Evolutionary conservation across 371 early-diverging fungal species (phyloP), one percentile per base, ranked within the genome.

Genomic region (Haplosporangium sp.): DNA sequence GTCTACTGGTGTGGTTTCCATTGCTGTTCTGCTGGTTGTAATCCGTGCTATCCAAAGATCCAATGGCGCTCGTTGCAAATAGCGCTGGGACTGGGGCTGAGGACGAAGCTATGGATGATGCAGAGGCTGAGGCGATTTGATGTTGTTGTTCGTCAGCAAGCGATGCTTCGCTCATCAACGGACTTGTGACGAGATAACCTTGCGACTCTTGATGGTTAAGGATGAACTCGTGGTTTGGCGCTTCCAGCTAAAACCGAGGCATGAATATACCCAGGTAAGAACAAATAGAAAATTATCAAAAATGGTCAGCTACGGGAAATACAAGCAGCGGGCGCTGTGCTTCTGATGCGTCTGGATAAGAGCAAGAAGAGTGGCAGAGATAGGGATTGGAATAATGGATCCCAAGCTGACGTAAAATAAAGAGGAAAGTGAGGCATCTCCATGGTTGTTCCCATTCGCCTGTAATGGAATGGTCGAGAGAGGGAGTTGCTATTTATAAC

Each of bases 121-220:
- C 47, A 0, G 71, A 55, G 13, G 65, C 23, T 45, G 59, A 47
- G 23, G 67, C 46, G 9, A 46, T 18, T 9, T 57, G 51, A n/a
- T 64, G 66, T 20, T 50, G 68, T 10, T 37, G 63, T 37, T 77
- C 76, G 29, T 63, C 76, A 16, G 67, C 56, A 10, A 76, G 64
- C 13, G 67, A 63, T 13, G 76, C 76, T 59, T 76, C 76, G 40
- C 76, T 76, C 76, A 76, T 76, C 56, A 67, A 36, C 18, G 76
- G 76, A 55, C 76, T 76, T 23, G 67, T 63, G 55, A 76, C 70
- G 20, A 76, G 59, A 51, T 62, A 55, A 38, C 67, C 63, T 10
- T 57, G 67, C 36, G 69, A 61, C 56, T 74, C 76, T 56, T 70
- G 67, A 9, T 69, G 76, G 11, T 58, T 38, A 11, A 76, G 67